Evolutionary conservation across 352 stramenopile species (phyloP), one percentile per base, ranked within the genome.

Genomic region (Discostella stelligera): DNA sequence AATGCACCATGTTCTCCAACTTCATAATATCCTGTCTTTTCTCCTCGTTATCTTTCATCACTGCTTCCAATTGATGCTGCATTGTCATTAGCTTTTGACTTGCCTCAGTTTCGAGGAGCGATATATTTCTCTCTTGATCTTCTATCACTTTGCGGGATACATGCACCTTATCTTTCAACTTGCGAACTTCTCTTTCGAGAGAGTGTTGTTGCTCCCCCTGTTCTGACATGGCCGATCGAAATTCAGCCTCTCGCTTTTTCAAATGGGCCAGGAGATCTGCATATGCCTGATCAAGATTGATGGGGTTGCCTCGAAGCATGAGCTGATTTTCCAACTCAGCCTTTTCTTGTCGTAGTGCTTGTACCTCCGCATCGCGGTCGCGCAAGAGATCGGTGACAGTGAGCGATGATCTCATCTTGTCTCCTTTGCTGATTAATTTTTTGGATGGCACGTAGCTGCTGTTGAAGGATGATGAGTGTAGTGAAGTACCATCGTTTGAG

Each of bases 311-410:
- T 0, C 46, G 61, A 23, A 67, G 21, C 9, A 53, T 30, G 0
- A 82, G 74, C 14, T 78, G 50, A 32, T 78, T 55, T 30, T 82
- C 55, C 4, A 82, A 50, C 30, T 68, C 49, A n/a, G 41, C 46
- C 27, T 73, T 82, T 25, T 82, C 62, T 1, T 25, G 49, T 10
- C 39, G 41, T 8, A 82, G 62, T 2, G 74, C 21, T 39, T 27
- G 63, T 18, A 82, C 53, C 59, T 82, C 67, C 1, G 49, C 27
- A 8, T 82, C 74, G 27, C 63, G 62, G 21, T 74, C 55, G 25
- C 62, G 53, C 16, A 82, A 56, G 44, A 60, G 71, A 11, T 82
- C 68, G 9, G 65, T 71, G 63, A 27, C 68, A 3, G 65, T 71
- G 63, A 27, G 69, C 69, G 13, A 76, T 16, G 13, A 76, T 16